These are phyloP conservation scores for Andrographis paniculata DNA, from an alignment of 305 asterid species.

Conservation along the genomic window DNA sequence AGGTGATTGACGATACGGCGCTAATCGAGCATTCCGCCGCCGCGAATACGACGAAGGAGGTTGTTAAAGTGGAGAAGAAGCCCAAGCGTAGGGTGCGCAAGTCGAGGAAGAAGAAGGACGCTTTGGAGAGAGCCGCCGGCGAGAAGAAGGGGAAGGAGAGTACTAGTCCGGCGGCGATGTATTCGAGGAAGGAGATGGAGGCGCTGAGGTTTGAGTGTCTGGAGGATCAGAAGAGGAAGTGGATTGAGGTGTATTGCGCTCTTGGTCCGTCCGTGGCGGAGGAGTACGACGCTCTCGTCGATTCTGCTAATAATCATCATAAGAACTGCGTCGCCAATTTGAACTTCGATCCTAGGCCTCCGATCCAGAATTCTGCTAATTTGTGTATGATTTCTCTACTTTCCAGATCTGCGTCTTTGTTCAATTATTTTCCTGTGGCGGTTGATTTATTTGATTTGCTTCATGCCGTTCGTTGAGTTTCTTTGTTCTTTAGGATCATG, in stretches of 20 bases:
- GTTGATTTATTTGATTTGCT: too few relatives aligned
- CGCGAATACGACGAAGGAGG: too few relatives aligned
- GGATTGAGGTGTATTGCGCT: constrained; percentile 44
- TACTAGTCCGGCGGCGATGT: constrained; percentile 1
- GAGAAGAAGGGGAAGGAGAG: constrained; percentile 16
- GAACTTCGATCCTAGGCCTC: constrained; percentile 20
- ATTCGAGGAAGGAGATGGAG: constrained; percentile 47
- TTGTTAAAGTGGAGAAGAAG: constrained; percentile 19
- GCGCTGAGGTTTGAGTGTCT: constrained; percentile 29
- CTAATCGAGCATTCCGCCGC: constrained; percentile 16
- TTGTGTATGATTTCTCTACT: constrained; percentile 17
- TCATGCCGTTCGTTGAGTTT: too few relatives aligned
- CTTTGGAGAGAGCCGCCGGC: not conserved
- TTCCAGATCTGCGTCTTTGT: not conserved
- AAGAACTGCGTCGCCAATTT: constrained; percentile 2
- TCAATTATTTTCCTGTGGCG: not conserved
- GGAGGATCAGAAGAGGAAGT: constrained; percentile 37
- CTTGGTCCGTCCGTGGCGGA: constrained; percentile 33
- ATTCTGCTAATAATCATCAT: not conserved
- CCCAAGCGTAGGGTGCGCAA: constrained; percentile 19
- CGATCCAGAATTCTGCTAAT: constrained; percentile 18
- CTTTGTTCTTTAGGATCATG: too few relatives aligned
- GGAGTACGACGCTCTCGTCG: constrained; percentile 41
- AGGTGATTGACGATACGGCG: constrained; percentile 41
- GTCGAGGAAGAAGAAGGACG: constrained; percentile 15